A percentile compares a stretch with the other conserved stretches of the same genome.
phyloP scores from a whole-genome alignment of 176 grass and related monocot genomes.

The maize (Zea mays) region DNA sequence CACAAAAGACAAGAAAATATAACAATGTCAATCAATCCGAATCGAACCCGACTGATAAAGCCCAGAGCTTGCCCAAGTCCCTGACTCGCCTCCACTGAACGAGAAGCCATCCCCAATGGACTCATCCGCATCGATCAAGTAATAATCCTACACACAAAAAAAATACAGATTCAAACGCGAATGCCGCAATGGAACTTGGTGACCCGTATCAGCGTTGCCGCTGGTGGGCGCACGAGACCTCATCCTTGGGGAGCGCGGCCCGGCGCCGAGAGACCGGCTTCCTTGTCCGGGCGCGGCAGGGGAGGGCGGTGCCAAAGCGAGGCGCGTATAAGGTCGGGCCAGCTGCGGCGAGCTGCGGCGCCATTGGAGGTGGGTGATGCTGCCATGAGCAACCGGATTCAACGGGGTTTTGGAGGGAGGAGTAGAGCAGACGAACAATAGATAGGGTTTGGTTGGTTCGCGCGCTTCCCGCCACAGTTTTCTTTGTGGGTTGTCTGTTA shows the following conservation, averaged over 20 bases:
- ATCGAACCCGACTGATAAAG: not conserved
- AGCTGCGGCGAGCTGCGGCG: slow-evolving; percentile 42
- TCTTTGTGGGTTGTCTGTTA: not conserved
- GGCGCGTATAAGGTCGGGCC: slow-evolving; percentile 32
- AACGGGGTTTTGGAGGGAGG: slow-evolving; percentile 45
- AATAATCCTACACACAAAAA: slow-evolving; percentile 54
- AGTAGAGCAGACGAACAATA: not conserved
- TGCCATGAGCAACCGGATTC: slow-evolving; percentile 37
- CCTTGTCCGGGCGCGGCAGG: slow-evolving; percentile 20
- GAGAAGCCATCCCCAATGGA: slow-evolving; percentile 90
- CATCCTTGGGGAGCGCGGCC: slow-evolving; percentile 44
- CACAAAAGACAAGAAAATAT: not conserved
- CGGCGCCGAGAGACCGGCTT: slow-evolving; percentile 45
- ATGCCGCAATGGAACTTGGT: not conserved
- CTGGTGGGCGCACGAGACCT: slow-evolving; percentile 36
- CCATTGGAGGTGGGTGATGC: slow-evolving; percentile 50
- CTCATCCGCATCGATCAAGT: slow-evolving; percentile 67
- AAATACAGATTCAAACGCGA: not conserved
- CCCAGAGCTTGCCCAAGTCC: not conserved
- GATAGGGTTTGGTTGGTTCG: slow-evolving; percentile 80
- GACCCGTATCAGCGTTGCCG: not conserved
- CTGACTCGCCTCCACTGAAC: slow-evolving; percentile 69
- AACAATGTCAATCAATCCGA: not conserved
- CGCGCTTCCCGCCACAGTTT: slow-evolving; percentile 48
- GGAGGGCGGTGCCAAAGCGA: slow-evolving; percentile 29